Percentiles rank a stretch among this genome's conserved stretches.
These are phyloP conservation scores for Capsella rubella DNA, from an alignment of 441 rosid genomes.

Conservation along the genomic window DNA sequence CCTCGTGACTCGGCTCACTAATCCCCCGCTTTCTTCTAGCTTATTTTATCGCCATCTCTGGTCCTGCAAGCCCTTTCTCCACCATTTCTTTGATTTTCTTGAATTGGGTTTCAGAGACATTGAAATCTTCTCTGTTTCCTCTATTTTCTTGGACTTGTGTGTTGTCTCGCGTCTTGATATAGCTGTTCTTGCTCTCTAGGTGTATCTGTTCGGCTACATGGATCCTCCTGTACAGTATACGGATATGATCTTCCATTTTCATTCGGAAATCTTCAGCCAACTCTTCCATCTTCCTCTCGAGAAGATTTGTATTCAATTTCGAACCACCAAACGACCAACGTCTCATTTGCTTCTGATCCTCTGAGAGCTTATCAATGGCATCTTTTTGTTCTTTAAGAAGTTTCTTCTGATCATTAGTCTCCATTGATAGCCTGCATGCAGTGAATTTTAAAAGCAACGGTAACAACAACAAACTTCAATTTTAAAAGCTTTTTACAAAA, in stretches of 20 bases:
- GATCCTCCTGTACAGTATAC: conserved; percentile 59
- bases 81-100: conserved; percentile 49
- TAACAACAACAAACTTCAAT: conserved; percentile 22
- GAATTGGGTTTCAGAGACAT: conserved; percentile 36
- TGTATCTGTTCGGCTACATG: conserved; percentile 73
- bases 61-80: conserved; percentile 42
- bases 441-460: background rate
- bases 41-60: conserved; percentile 51
- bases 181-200: conserved; percentile 56
- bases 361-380: conserved; percentile 35
- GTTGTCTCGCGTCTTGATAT: conserved; percentile 44
- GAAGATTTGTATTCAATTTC: conserved; percentile 38
- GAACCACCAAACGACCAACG: conserved; percentile 51
- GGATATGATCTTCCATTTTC: conserved; percentile 67
- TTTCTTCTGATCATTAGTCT: conserved; percentile 47
- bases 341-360: conserved; percentile 48
- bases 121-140: background rate
- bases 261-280: conserved; percentile 58
- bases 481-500: background rate
- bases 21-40: conserved; percentile 45
- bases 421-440: conserved; percentile 27
- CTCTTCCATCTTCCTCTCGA: conserved; percentile 70
- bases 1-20: conserved; percentile 47
- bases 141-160: conserved; percentile 35
- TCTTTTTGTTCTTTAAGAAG: conserved; percentile 50